Base-by-base conservation (phyloP, 257 asterid species). In the Solanum verrucosum region DNA sequence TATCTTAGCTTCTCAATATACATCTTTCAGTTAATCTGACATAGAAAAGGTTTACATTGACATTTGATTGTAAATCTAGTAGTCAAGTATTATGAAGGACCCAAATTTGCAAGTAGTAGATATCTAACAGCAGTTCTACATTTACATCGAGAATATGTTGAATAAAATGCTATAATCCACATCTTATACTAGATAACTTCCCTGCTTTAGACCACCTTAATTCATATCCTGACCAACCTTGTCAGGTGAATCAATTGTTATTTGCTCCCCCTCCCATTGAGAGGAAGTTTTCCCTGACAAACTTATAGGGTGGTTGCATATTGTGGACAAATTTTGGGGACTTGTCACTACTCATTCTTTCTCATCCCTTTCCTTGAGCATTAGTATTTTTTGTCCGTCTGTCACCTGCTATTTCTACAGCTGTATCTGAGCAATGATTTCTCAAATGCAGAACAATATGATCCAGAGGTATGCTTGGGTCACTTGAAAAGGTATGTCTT, bases 381-480 rank as follows among this genome's bases (percentile, higher is more conserved):
- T 79, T 79, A 27, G 5, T 79, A 79, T 25, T 42, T 78, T 78
- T 78, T 0, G n/a, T 21, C 85, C 5, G 5, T 79, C 84, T 42
- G 65, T 56, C 65, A 56, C 25, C 40, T 27, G 67, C 65, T 79
- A 44, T 79, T 31, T 27, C 85, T 44, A 29, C 52, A 27, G 67
- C 67, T 44, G 85, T 79, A 79, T 79, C 85, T 79, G 40, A 79
- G 67, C 67, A 79, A 44, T 79, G 40, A 44, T 79, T 44, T 79
- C 67, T 79, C 85, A 29, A 44, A 12, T 37, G 79, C 87, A 84
- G 87, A 65, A 14, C 78, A 87, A 52, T 56, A 88, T 37, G 89
- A 88, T 67, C 87, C 87, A 40, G 93, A 91, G 81, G 88, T 88
- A 34, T 49, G 71, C 73, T 84, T 90, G 23, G 92, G 91, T 46